phyloP scores from a whole-genome alignment of 257 asterid species.

The Schizonepeta tenuifolia region DNA sequence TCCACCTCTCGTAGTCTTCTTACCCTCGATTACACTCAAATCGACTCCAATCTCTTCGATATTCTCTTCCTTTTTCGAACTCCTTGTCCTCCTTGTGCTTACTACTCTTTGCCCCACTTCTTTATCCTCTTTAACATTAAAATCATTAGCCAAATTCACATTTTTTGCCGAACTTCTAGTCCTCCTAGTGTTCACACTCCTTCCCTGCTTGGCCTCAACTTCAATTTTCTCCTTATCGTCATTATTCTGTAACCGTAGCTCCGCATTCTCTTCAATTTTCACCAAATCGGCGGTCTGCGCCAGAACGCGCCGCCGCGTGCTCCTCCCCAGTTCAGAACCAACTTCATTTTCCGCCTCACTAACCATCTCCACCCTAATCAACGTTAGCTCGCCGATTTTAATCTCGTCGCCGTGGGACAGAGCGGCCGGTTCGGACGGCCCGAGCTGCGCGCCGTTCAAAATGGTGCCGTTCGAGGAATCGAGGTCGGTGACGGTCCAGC shows the following conservation, averaged over 20 bases:
- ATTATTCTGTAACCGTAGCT: slow-evolving; percentile 36
- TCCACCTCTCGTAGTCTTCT: slow-evolving; percentile 34
- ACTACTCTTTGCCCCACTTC: slow-evolving; percentile 28
- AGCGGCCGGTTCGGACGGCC: slow-evolving; percentile 34
- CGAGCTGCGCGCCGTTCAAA: slow-evolving; percentile 48
- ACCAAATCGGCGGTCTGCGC: slow-evolving; percentile 38
- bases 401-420: slow-evolving; percentile 57
- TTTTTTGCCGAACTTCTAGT: slow-evolving; percentile 36
- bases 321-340: slow-evolving; percentile 38
- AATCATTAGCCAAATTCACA: slow-evolving; percentile 24
- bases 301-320: slow-evolving; percentile 42
- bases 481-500: slow-evolving; percentile 69
- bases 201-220: slow-evolving; percentile 36
- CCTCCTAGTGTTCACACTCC: slow-evolving; percentile 23
- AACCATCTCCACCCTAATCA: slow-evolving; percentile 48
- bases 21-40: slow-evolving; percentile 35
- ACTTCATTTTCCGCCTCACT: slow-evolving; percentile 20
- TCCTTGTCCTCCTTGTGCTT: slow-evolving; percentile 46
- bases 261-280: slow-evolving; percentile 49
- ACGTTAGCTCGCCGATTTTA: slow-evolving; percentile 72
- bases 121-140: slow-evolving; percentile 3
- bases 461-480: slow-evolving; percentile 77
- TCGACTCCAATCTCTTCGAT: slow-evolving; percentile 22
- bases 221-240: slow-evolving; percentile 27
- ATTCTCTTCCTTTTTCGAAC: slow-evolving; percentile 39